A percentile compares a stretch with the other conserved stretches of the same genome.
Evolutionary conservation across 1,284 basidiomycete genomes (phyloP).

Genomic region (Sporisorium exsertum): DNA sequence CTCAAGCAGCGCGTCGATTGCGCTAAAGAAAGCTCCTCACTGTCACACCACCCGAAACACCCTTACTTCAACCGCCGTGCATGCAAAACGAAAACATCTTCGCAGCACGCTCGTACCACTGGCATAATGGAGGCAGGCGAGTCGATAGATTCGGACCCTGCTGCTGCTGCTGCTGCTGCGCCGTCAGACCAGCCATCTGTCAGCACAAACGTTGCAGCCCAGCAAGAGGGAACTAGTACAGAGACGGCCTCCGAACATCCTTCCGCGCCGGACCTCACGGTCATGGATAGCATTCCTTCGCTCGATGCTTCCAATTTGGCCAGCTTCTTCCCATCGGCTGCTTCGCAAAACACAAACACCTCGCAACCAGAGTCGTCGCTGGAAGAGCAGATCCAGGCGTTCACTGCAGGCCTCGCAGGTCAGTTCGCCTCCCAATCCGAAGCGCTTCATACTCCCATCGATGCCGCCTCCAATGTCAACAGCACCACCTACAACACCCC

Average conservation of each 20-base stretch:
- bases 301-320: slow-evolving; percentile 33
- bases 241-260: neutral
- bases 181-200: neutral
- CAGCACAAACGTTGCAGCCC: neutral
- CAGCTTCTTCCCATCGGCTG: slow-evolving; percentile 23
- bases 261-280: slow-evolving; percentile 20
- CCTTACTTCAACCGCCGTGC: neutral
- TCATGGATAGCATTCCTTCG: slow-evolving; percentile 37
- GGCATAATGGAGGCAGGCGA: slow-evolving; percentile 47
- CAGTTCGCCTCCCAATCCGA: slow-evolving; percentile 20
- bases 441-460: slow-evolving; percentile 23
- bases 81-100: neutral
- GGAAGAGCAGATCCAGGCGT: slow-evolving; percentile 45
- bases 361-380: slow-evolving; percentile 16
- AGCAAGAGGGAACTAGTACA: neutral
- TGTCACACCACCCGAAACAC: neutral
- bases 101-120: slow-evolving; percentile 13
- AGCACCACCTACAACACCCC: slow-evolving; percentile 33
- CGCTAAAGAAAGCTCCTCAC: neutral
- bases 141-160: slow-evolving; percentile 38
- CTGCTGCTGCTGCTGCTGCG: neutral
- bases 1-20: neutral
- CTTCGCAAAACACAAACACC: slow-evolving; percentile 4
- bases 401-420: slow-evolving; percentile 36
- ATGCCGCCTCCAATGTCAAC: slow-evolving; percentile 16